Percentiles rank a stretch among this genome's conserved stretches.
Evolutionary conservation across 73 alveolate species (phyloP).

Genomic region (Paraurostyla sp.): DNA sequence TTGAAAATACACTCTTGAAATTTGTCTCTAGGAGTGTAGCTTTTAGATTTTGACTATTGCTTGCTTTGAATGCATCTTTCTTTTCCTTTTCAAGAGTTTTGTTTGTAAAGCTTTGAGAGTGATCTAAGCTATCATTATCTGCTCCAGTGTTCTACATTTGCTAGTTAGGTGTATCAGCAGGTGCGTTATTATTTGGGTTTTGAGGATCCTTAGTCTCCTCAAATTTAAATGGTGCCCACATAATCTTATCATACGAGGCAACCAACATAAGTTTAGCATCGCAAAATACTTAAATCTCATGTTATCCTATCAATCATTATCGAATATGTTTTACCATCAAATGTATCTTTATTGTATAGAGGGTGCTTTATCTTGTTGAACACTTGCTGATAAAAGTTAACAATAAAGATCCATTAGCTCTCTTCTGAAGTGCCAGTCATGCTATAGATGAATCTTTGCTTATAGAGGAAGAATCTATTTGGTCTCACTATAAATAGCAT

Average conservation of each 20-base stretch:
- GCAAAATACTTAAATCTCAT: constrained; percentile 7
- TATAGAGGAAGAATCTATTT: constrained; percentile 36
- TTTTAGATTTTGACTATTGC: background rate
- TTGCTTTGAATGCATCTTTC: background rate
- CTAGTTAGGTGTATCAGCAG: no score
- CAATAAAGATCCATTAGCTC: constrained; percentile 49
- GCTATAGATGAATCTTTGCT: constrained; percentile 40
- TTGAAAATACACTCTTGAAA: constrained; percentile 36
- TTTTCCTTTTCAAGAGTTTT: background rate
- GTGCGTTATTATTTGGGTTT: background rate
- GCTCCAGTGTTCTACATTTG: background rate
- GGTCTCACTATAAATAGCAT: constrained; percentile 8
- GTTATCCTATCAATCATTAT: constrained; percentile 4
- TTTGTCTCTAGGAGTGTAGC: constrained; percentile 6
- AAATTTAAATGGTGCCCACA: constrained; percentile 56
- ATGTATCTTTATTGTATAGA: no score
- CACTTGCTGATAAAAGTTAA: constrained; percentile 30
- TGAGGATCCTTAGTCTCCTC: constrained; percentile 6
- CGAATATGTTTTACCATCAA: no score
- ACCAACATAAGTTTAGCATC: constrained; percentile 18
- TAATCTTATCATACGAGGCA: constrained; percentile 9
- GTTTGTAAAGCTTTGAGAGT: background rate
- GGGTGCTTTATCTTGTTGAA: constrained; percentile 50
- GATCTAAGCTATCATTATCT: background rate
- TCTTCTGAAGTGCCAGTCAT: constrained; percentile 22